phyloP scores from a whole-genome alignment of 129 eudicot genomes.

The Ambrosia trifida region DNA sequence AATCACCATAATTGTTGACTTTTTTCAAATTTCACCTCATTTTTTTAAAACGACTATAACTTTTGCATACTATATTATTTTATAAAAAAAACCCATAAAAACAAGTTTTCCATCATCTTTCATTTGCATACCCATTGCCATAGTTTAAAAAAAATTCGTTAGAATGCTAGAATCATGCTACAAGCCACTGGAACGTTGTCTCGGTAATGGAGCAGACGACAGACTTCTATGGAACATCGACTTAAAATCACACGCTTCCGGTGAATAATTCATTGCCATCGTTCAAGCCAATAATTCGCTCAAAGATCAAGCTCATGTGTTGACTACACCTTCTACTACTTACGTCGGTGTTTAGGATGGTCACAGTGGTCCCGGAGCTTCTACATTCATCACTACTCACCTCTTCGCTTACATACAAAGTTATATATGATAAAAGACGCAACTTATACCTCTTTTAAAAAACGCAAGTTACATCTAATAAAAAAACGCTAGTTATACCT shows the following conservation, averaged over 20 bases:
- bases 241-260: slow-evolving; percentile 57
- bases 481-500: no score
- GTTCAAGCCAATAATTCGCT: slow-evolving; percentile 67
- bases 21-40: no score
- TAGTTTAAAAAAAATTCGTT: no score
- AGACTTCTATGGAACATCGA: slow-evolving; percentile 63
- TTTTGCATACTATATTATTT: no score
- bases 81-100: no score
- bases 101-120: no score
- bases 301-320: slow-evolving; percentile 67
- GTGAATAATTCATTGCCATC: slow-evolving; percentile 66
- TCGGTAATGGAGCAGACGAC: slow-evolving; percentile 49
- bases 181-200: slow-evolving; percentile 58
- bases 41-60: no score
- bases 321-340: slow-evolving; percentile 59
- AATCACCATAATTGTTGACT: no score
- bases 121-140: no score
- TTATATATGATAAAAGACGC: no score
- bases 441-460: no score
- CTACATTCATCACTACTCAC: slow-evolving; percentile 52
- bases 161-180: slow-evolving; percentile 64
- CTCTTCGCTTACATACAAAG: slow-evolving; percentile 58
- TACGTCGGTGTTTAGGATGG: slow-evolving; percentile 71
- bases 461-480: no score
- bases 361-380: slow-evolving; percentile 70